These are phyloP conservation scores for Plasmodium knowlesi DNA, from an alignment of 169 alveolate species.

Conservation along the genomic window DNA sequence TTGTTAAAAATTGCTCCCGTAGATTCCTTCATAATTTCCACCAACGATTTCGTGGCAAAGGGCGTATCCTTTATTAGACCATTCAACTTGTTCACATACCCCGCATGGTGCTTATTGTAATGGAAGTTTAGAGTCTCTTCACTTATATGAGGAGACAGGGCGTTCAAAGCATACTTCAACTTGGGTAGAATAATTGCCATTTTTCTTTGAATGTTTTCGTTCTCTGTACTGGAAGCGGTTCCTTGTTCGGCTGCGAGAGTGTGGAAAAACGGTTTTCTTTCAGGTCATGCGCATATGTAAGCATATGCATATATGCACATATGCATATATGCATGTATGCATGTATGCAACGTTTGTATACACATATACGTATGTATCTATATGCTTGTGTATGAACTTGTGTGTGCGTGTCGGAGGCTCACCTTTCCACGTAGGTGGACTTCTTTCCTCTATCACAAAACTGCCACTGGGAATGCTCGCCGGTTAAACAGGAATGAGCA, in stretches of 20 bases:
- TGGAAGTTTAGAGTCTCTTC: slow-evolving; percentile 93
- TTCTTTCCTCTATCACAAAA: not conserved
- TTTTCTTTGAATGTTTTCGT: not conserved
- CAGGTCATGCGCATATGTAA: not conserved
- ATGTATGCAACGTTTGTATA: not conserved
- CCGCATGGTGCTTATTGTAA: slow-evolving; percentile 96
- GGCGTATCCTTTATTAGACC: slow-evolving; percentile 61
- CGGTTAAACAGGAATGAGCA: not conserved
- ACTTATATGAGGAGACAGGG: slow-evolving; percentile 95
- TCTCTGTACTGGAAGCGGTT: not conserved
- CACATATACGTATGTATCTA: not conserved
- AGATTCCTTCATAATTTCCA: slow-evolving; percentile 83
- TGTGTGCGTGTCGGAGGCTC: not conserved
- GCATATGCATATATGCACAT: not conserved
- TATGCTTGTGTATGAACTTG: not conserved
- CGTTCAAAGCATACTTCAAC: slow-evolving; percentile 93
- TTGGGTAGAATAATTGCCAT: slow-evolving; percentile 92
- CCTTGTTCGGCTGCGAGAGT: not conserved
- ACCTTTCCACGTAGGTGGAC: not conserved
- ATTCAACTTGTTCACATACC: slow-evolving; percentile 92
- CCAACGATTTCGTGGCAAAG: slow-evolving; percentile 73
- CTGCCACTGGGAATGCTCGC: not conserved
- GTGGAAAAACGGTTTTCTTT: not conserved
- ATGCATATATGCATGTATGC: not conserved
- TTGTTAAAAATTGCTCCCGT: slow-evolving; percentile 90